phyloP scores from a whole-genome alignment of 2,329 filamentous ascomycete species.

The Verticillium isaacii region DNA sequence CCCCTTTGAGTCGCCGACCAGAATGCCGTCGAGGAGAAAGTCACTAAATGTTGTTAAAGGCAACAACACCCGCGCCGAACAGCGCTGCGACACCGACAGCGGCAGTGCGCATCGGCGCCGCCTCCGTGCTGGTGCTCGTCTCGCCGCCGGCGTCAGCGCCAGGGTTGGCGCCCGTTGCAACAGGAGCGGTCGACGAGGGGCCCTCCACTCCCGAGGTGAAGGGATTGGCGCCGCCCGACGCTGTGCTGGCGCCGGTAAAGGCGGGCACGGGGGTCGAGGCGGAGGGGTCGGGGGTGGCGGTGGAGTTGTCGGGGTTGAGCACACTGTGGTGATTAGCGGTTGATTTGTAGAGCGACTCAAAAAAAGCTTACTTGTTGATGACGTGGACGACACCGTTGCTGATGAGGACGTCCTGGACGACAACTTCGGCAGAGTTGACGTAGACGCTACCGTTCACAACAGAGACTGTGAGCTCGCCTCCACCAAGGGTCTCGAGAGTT shows the following conservation, averaged over 20 bases:
- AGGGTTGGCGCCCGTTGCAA: conserved; percentile 20
- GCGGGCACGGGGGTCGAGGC: conserved; percentile 43
- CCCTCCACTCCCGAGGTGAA: conserved; percentile 50
- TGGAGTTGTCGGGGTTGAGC: conserved; percentile 49
- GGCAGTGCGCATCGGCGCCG: conserved; percentile 25
- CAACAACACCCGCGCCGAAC: conserved; percentile 36
- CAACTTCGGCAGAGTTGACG: conserved; percentile 44
- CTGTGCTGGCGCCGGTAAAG: conserved; percentile 48
- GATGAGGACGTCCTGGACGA: conserved; percentile 42
- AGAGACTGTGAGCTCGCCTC: conserved; percentile 18
- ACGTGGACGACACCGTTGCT: conserved; percentile 55
- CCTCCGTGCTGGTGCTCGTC: conserved; percentile 24
- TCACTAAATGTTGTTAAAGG: conserved; percentile 9
- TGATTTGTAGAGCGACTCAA: not conserved
- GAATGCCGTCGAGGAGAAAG: not conserved
- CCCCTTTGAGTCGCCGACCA: not conserved
- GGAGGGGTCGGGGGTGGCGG: conserved; percentile 33
- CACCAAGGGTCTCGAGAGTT: conserved; percentile 13
- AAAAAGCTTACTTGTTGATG: conserved; percentile 44
- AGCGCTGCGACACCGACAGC: conserved; percentile 39
- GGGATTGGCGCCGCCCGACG: conserved; percentile 36
- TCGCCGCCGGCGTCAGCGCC: conserved; percentile 1
- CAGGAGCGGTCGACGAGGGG: conserved; percentile 31
- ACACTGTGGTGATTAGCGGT: conserved; percentile 31
- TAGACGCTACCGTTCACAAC: conserved; percentile 40